Evolutionary conservation across 495 filamentous ascomycete genomes (phyloP), one percentile per base, ranked within the genome.

Genomic region (Evansstolkia leycettana): DNA sequence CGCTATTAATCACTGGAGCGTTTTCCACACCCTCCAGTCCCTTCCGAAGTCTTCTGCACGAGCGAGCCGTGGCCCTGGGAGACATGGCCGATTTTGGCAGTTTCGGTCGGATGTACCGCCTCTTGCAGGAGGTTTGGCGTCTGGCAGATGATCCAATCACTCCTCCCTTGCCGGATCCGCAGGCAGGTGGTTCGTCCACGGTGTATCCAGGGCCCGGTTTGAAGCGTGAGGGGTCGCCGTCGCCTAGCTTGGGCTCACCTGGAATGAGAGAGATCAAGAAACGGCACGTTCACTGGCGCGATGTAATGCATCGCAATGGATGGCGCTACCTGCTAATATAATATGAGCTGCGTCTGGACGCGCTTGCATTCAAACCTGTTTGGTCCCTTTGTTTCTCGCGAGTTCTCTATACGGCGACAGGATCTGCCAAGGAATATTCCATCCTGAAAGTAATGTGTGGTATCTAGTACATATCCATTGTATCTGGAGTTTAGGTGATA

Each of bases 241-340:
- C 31, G 13, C 44, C 34, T 17, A 37, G 42, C 17, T 14, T 25
- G 19, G 24, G 27, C 2, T 13, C 31, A 7, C 25, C 45, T 10
- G 27, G 28, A 12, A 42, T 42, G 40, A 34, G 45, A 13, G 34
- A 40, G n/a, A 48, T 56, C 27, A 56, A 74, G 46, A 64, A 56
- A 46, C 71, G 67, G 54, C 74, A 76, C 61, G 74, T 90, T 50
- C 84, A 85, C 71, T 98, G 90, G 90, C 70, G 90, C 60, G 86
- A 95, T 59, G 69, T 90, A 42, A 95, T 95, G 90, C 72, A 72
- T 62, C 77, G 78, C 54, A 89, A 89, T 59, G 76, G 76, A 46
- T 94, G 84, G 88, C 82, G 89, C 52, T 89, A 82, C 66, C 65
- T 98, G 51, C 70, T 98, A 56, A 86, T 96, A 52, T 94, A 69